These are phyloP conservation scores for Gilbertella persicaria DNA, from an alignment of 371 early-diverging fungal genomes.

Conservation along the genomic window DNA sequence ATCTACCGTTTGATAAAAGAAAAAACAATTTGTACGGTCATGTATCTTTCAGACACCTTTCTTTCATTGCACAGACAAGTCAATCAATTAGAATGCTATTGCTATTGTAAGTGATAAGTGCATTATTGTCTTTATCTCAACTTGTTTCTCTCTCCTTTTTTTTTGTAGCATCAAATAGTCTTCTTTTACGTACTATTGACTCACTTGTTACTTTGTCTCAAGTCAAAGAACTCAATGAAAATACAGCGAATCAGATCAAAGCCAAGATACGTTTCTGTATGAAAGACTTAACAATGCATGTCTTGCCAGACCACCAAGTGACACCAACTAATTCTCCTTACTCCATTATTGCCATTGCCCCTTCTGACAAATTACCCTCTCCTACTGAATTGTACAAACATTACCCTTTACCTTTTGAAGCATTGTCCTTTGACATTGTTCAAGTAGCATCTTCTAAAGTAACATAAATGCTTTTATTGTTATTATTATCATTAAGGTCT, in stretches of 20 bases:
- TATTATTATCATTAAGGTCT: constrained; percentile 18
- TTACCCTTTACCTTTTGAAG: constrained; percentile 20
- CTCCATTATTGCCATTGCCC: neutral
- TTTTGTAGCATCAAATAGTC: constrained; percentile 11
- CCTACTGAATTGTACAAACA: constrained; percentile 15
- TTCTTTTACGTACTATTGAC: no score
- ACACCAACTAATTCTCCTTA: constrained; percentile 2
- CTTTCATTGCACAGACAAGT: constrained; percentile 8
- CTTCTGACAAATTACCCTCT: neutral
- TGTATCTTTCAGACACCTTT: constrained; percentile 10
- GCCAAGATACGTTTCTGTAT: no score
- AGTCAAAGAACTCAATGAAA: neutral
- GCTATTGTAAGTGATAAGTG: constrained; percentile 25
- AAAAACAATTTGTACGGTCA: constrained; percentile 4
- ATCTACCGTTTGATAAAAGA: constrained; percentile 8
- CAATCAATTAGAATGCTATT: neutral
- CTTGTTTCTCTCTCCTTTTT: no score
- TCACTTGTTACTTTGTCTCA: no score
- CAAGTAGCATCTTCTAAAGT: neutral
- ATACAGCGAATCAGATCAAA: no score
- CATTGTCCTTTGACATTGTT: constrained; percentile 18
- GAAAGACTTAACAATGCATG: constrained; percentile 5
- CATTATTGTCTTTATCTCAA: no score
- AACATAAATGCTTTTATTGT: no score
- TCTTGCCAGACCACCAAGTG: constrained; percentile 15